phyloP scores from a whole-genome alignment of 2,329 filamentous ascomycete species.

The Claviceps africana region DNA sequence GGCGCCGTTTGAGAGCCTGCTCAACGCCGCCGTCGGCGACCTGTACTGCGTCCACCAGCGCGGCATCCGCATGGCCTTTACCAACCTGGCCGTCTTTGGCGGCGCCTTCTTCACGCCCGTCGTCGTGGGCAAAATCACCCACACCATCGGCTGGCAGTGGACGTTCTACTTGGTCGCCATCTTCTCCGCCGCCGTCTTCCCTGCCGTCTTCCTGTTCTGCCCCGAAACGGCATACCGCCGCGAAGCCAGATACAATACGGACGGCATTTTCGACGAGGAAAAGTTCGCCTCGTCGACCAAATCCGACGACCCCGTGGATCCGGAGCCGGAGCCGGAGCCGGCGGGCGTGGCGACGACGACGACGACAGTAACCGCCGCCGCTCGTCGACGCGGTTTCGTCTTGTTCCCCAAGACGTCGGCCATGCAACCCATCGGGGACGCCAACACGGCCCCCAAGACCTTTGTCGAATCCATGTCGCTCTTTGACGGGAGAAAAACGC shows the following conservation, averaged over 20 bases:
- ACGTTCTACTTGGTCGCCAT: slow-evolving; percentile 81
- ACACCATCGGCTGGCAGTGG: slow-evolving; percentile 68
- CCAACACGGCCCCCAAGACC: slow-evolving; percentile 35
- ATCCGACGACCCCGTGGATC: not conserved
- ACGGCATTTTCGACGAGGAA: slow-evolving; percentile 19
- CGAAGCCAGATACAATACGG: slow-evolving; percentile 49
- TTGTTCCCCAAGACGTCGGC: slow-evolving; percentile 18
- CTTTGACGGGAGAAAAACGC: slow-evolving; percentile 72
- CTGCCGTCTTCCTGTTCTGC: slow-evolving; percentile 61
- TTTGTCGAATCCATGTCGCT: slow-evolving; percentile 48
- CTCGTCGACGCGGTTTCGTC: slow-evolving; percentile 14
- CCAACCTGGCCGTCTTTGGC: slow-evolving; percentile 43
- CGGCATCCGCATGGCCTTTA: slow-evolving; percentile 75
- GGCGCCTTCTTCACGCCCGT: slow-evolving; percentile 61
- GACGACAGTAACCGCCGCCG: too few relatives aligned
- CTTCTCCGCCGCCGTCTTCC: slow-evolving; percentile 57
- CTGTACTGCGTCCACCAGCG: slow-evolving; percentile 78
- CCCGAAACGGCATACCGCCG: slow-evolving; percentile 74
- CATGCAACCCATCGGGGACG: slow-evolving; percentile 21
- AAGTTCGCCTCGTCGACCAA: slow-evolving; percentile 5
- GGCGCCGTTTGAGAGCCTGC: slow-evolving; percentile 78
- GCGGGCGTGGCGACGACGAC: not conserved
- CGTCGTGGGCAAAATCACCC: slow-evolving; percentile 76
- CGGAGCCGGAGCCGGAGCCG: too few relatives aligned
- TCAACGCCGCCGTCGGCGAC: slow-evolving; percentile 82